Evolutionary conservation across 2,329 filamentous ascomycete genomes (phyloP).

Genomic region (Nectriaceae sp.): DNA sequence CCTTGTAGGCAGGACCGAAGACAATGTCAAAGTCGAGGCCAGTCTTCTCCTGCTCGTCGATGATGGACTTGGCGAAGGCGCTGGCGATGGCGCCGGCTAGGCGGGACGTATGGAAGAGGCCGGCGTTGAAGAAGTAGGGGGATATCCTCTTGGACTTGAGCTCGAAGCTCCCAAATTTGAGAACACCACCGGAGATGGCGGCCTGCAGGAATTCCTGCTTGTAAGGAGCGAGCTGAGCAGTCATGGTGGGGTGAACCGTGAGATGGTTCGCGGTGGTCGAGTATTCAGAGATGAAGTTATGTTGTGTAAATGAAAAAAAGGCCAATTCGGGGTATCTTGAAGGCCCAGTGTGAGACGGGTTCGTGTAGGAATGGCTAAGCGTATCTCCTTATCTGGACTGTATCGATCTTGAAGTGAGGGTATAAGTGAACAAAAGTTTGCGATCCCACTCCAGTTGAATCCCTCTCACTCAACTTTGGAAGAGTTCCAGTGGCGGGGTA

Average conservation of each 20-base stretch:
- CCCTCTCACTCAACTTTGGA: conserved; percentile 8
- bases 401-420: no score
- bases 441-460: neutral
- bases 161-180: conserved; percentile 82
- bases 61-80: conserved; percentile 74
- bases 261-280: conserved; percentile 1
- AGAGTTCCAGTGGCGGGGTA: conserved; percentile 13
- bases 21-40: conserved; percentile 74
- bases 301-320: no score
- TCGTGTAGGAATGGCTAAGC: no score
- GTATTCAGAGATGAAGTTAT: conserved; percentile 18
- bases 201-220: conserved; percentile 74
- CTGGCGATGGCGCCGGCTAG: conserved; percentile 76
- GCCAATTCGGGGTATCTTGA: no score
- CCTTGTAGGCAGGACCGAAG: conserved; percentile 96
- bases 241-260: conserved; percentile 36
- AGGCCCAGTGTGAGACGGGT: no score
- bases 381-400: no score
- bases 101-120: conserved; percentile 80
- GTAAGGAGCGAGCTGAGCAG: conserved; percentile 56
- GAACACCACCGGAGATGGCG: conserved; percentile 66
- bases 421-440: conserved; percentile 2
- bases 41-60: conserved; percentile 44
- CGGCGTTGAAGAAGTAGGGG: conserved; percentile 98
- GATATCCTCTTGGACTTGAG: conserved; percentile 91